Percentiles rank a stretch among this genome's conserved stretches.
phyloP scores from a whole-genome alignment of 345 rosid genomes.

The Salix suchowensis region DNA sequence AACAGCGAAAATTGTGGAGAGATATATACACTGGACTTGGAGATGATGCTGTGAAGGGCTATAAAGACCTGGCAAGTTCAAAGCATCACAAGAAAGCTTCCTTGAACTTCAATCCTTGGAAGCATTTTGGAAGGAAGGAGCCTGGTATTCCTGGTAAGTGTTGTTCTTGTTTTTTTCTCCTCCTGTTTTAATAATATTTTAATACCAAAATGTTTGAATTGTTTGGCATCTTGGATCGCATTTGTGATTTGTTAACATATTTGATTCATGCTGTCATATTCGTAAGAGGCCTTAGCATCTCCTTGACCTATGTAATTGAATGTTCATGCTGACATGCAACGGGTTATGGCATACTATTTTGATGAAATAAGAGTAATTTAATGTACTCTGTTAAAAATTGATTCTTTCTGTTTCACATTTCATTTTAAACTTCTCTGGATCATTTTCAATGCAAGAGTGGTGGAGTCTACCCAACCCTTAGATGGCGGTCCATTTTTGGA shows the following conservation, averaged over 20 bases:
- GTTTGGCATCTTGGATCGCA: not conserved
- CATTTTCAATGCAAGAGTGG: not conserved
- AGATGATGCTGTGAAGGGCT: constrained; percentile 44
- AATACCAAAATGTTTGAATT: not conserved
- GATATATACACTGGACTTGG: constrained; percentile 48
- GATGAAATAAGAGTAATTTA: not conserved
- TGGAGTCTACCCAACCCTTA: not conserved
- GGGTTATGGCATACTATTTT: not conserved
- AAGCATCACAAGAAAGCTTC: constrained; percentile 39
- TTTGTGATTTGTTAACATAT: not conserved
- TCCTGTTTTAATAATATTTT: not conserved
- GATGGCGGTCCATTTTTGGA: not conserved
- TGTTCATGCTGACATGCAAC: not conserved
- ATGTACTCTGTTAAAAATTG: not conserved
- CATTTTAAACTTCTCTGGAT: constrained; percentile 4
- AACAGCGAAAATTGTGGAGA: constrained; percentile 65
- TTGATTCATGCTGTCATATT: not conserved
- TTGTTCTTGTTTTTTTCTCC: not conserved
- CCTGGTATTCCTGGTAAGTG: constrained; percentile 44
- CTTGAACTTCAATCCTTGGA: constrained; percentile 25
- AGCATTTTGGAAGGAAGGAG: constrained; percentile 13
- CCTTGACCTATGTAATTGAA: not conserved
- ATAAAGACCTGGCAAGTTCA: constrained; percentile 38
- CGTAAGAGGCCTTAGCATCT: not conserved
- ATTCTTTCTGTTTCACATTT: not conserved